Evolutionary conservation across 2,329 filamentous ascomycete species (phyloP), one percentile per base, ranked within the genome.

Genomic region (Fusarium austroafricanum): DNA sequence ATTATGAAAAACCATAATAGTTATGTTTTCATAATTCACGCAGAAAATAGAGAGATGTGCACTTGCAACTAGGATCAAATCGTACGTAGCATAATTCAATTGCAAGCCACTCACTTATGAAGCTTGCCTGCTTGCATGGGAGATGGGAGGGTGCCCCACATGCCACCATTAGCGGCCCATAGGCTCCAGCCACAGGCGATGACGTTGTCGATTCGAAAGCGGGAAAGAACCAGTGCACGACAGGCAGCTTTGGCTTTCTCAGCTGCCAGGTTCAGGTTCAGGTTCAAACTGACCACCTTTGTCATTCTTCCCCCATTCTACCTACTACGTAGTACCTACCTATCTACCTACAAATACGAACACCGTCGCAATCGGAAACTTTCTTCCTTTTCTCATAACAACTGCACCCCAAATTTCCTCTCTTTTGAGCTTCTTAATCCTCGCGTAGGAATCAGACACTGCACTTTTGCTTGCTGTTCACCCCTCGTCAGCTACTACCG

Each of bases 151-250:
- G 17, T 55, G 50, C 55, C 43, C 54, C 52, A 47, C 50, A 52
- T 54, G 39, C 62, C 68, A 67, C 65, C 23, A 39, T 33, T 55
- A 54, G 53, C 61, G 52, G 57, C 57, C 55, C 40, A 62, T 59
- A 43, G 53, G 33, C 57, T 61, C 62, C 65, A 73, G 76, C 76
- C 75, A 76, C 74, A 76, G 57, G 63, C 74, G 75, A 78, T 78
- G 77, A 78, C 77, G 77, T 78, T 77, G 75, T 72, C 62, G 68
- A 76, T 68, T 75, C 53, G 59, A 70, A 69, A 55, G 58, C 53
- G 62, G 70, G 65, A 72, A 70, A 46, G 55, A 69, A 63, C 54
- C 40, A 52, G 45, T 52, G 50, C 65, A 67, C 55, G 56, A 71
- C 61, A 75, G 56, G 69, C 61, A 75, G 70, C 70, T 72, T 70